Evolutionary conservation across 108 stramenopile genomes (phyloP).

Genomic region (Nitzschia sp.): DNA sequence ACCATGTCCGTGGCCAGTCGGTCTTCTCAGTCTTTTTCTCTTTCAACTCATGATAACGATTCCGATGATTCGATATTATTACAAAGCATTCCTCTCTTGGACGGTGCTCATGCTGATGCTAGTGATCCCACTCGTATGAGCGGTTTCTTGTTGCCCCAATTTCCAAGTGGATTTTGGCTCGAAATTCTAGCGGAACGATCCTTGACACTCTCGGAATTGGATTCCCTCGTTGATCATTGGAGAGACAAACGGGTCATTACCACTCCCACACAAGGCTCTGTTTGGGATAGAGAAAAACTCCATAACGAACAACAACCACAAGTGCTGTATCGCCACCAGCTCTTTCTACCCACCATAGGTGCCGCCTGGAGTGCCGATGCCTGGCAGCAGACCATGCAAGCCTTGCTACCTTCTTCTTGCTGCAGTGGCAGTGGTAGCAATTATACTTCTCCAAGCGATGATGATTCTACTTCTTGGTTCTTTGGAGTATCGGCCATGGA

Average conservation of each 20-base stretch:
- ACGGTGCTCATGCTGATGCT: no score
- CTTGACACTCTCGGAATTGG: background rate
- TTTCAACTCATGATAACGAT: no score
- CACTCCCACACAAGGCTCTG: conserved; percentile 14
- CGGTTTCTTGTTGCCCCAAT: no score
- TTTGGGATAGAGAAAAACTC: no score
- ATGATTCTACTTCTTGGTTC: no score
- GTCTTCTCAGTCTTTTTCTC: background rate
- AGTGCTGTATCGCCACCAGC: background rate
- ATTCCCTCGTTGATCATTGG: background rate
- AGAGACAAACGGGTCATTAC: conserved; percentile 9
- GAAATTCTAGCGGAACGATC: background rate
- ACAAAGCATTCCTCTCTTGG: background rate
- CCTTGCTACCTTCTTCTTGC: conserved; percentile 4
- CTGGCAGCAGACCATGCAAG: conserved; percentile 24
- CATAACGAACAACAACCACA: background rate
- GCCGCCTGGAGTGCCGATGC: conserved; percentile 40
- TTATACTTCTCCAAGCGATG: no score
- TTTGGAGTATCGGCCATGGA: conserved; percentile 24
- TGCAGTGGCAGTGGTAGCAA: no score
- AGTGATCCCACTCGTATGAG: no score
- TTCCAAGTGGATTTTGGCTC: conserved; percentile 3
- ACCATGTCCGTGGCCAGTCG: conserved; percentile 24
- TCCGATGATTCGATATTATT: no score
- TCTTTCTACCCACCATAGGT: conserved; percentile 25